These are phyloP conservation scores for Ganoderma meredithae DNA, from an alignment of 1,284 basidiomycete species.

Conservation along the genomic window DNA sequence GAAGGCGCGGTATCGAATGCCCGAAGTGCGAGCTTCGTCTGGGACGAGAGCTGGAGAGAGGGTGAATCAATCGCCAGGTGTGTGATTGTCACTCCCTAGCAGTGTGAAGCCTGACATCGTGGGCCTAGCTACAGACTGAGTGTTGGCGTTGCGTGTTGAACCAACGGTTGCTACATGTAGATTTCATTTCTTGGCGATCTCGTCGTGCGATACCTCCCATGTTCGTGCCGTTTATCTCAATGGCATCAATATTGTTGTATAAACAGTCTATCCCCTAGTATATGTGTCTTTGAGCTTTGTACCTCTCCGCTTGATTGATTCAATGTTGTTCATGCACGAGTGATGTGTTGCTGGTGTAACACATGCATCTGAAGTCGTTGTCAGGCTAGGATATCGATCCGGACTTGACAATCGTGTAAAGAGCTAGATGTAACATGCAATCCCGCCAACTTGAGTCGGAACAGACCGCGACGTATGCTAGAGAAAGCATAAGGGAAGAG, in stretches of 20 bases:
- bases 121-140: constrained; percentile 1
- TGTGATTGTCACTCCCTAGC: constrained; percentile 1
- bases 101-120: neutral
- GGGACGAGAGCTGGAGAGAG: constrained; percentile 35
- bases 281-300: neutral
- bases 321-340: neutral
- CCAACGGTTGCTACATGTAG: neutral
- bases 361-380: neutral
- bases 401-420: too few relatives aligned
- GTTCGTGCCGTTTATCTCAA: neutral
- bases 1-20: neutral
- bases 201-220: neutral
- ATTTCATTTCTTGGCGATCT: neutral
- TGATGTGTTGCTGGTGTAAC: too few relatives aligned
- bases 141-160: constrained; percentile 18
- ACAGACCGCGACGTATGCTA: neutral
- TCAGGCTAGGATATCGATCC: too few relatives aligned
- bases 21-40: constrained; percentile 13
- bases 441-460: neutral
- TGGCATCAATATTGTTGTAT: neutral
- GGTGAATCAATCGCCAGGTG: constrained; percentile 30
- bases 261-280: neutral
- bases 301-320: neutral
- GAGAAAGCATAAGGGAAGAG: neutral
- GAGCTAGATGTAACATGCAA: neutral